Evolutionary conservation across 1,139 yeast genomes (phyloP).

Genomic region (Blastobotrys indianensis): DNA sequence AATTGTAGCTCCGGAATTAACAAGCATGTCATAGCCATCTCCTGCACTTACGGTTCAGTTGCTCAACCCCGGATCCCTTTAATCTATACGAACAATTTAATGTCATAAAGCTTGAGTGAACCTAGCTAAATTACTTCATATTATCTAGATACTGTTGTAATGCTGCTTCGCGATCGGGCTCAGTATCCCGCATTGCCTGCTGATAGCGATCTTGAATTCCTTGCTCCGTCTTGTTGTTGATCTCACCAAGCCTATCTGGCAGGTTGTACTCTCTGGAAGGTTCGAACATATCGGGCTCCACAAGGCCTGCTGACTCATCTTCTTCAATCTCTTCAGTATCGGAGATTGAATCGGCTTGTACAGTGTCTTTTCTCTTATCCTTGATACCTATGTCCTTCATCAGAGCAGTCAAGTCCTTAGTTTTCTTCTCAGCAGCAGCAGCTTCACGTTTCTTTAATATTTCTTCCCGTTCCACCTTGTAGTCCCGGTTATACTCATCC

Average conservation of each 20-base stretch:
- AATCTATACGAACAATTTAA: no score
- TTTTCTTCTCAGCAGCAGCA: conserved; percentile 66
- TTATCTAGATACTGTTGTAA: conserved; percentile 12
- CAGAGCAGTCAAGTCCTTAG: conserved; percentile 60
- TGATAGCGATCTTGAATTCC: conserved; percentile 66
- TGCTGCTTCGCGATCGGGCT: conserved; percentile 13
- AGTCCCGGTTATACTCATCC: conserved; percentile 78
- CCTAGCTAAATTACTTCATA: conserved; percentile 1
- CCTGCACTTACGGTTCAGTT: no score
- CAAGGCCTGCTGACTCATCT: conserved; percentile 49
- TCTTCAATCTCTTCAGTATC: conserved; percentile 47
- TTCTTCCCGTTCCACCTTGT: conserved; percentile 80
- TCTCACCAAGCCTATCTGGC: conserved; percentile 58
- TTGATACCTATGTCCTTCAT: conserved; percentile 80
- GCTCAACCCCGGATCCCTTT: no score
- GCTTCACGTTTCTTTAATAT: conserved; percentile 72
- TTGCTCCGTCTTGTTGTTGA: conserved; percentile 44
- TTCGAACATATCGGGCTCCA: conserved; percentile 26
- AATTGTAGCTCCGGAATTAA: no score
- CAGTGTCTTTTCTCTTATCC: conserved; percentile 16
- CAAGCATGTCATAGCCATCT: no score
- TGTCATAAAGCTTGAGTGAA: no score
- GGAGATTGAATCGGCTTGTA: conserved; percentile 60
- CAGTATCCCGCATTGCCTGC: conserved; percentile 40
- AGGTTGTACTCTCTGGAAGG: conserved; percentile 68